Evolutionary conservation across 768 basidiomycete genomes (phyloP).

Genomic region (Xerocomellus intermedius): DNA sequence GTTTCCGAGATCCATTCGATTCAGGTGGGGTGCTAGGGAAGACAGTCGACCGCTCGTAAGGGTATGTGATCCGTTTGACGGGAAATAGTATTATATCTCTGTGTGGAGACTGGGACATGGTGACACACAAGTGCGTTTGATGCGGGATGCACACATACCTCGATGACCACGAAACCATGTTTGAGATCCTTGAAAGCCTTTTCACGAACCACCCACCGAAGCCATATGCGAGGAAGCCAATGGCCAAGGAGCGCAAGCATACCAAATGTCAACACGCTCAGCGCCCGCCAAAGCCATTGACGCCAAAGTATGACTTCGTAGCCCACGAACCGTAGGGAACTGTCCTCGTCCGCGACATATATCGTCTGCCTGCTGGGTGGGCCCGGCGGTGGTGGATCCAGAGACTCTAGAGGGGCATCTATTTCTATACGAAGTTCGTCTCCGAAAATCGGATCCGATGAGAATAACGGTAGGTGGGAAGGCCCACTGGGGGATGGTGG

Average conservation of each 20-base stretch:
- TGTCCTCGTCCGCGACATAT: conserved; percentile 87
- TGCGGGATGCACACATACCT: conserved; percentile 53
- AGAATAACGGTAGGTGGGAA: conserved; percentile 62
- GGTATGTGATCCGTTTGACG: conserved; percentile 65
- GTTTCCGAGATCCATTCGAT: conserved; percentile 28
- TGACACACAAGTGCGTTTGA: conserved; percentile 21
- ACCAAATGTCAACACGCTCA: conserved; percentile 69
- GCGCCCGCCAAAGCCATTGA: conserved; percentile 64
- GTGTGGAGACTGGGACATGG: conserved; percentile 64
- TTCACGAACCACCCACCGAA: conserved; percentile 81
- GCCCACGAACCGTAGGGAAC: conserved; percentile 82
- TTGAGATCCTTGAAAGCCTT: conserved; percentile 73
- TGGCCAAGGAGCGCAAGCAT: conserved; percentile 77
- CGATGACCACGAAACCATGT: conserved; percentile 81
- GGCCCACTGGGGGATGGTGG: conserved; percentile 53
- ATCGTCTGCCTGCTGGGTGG: conserved; percentile 85
- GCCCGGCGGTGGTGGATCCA: conserved; percentile 74
- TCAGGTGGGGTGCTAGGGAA: conserved; percentile 49
- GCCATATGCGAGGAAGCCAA: conserved; percentile 93
- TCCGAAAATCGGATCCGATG: conserved; percentile 77
- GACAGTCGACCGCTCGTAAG: conserved; percentile 75
- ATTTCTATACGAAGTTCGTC: conserved; percentile 84
- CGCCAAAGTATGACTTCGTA: conserved; percentile 69
- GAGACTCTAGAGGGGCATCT: conserved; percentile 57
- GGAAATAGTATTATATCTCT: conserved; percentile 80